Percentiles rank a stretch among this genome's conserved stretches.
Conservation (phyloP, 306 rosid genomes). For the Dicorynia guianensis region DNA sequence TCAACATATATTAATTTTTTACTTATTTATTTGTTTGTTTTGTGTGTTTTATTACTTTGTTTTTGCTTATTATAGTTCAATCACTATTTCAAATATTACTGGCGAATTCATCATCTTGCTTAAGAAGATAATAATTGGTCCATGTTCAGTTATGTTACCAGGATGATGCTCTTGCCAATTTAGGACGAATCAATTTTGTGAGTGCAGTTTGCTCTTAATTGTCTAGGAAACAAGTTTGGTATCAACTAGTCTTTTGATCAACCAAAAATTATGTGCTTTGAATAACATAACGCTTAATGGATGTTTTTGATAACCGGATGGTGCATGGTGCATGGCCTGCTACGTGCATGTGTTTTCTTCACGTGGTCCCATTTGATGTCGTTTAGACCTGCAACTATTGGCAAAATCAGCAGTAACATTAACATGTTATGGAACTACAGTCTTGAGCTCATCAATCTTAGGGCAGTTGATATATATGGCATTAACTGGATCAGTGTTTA, state of each 20-base stretch:
- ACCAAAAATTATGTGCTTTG: neutral
- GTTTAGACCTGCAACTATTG: no score
- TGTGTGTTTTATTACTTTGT: no score
- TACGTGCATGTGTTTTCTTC: conserved; percentile 40
- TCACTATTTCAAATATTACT: no score
- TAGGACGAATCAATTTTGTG: no score
- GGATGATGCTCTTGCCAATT: no score
- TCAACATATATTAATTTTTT: neutral
- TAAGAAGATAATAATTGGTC: no score
- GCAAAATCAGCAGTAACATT: neutral
- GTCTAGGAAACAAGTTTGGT: neutral
- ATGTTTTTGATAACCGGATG: neutral
- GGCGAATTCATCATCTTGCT: no score
- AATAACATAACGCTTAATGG: neutral
- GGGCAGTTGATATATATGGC: neutral
- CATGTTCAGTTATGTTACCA: no score
- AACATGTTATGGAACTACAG: neutral
- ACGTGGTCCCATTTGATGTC: conserved; percentile 15
- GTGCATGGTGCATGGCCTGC: conserved; percentile 45
- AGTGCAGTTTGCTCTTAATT: no score
- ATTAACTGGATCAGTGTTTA: conserved; percentile 26
- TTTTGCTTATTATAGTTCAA: no score
- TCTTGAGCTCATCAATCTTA: neutral
- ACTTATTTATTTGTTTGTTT: neutral
- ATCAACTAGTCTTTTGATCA: neutral